These are phyloP conservation scores for Guyanaporus albipodus DNA, from an alignment of 768 basidiomycete genomes.

Conservation along the genomic window DNA sequence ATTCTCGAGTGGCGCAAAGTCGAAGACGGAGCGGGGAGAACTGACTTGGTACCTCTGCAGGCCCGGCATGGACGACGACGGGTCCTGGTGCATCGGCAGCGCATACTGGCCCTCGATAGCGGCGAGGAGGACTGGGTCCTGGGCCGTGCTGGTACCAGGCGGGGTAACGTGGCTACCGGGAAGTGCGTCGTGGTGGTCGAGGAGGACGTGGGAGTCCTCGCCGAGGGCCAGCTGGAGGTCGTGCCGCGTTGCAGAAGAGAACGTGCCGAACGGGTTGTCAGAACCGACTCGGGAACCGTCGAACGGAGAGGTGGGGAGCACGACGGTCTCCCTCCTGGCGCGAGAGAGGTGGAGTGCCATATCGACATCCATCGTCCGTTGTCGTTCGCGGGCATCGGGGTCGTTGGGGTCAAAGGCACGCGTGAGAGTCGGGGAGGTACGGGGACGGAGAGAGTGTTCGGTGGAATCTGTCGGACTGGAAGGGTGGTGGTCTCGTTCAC, in stretches of 20 bases:
- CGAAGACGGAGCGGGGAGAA: conserved; percentile 53
- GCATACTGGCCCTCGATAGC: conserved; percentile 15
- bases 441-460: conserved; percentile 39
- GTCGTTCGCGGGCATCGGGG: conserved; percentile 76
- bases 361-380: conserved; percentile 91
- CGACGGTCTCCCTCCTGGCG: conserved; percentile 61
- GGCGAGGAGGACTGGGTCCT: conserved; percentile 48
- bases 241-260: conserved; percentile 49
- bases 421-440: conserved; percentile 58
- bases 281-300: conserved; percentile 29
- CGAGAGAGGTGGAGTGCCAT: conserved; percentile 81
- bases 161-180: conserved; percentile 5
- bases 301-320: conserved; percentile 35
- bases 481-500: conserved; percentile 28
- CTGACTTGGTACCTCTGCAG: conserved; percentile 71
- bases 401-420: conserved; percentile 68
- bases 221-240: conserved; percentile 42
- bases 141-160: conserved; percentile 25
- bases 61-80: conserved; percentile 35
- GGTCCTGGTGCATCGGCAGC: conserved; percentile 28
- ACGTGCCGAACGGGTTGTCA: conserved; percentile 36
- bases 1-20: conserved; percentile 73
- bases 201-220: conserved; percentile 15
- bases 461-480: conserved; percentile 39
- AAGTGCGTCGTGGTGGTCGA: conserved; percentile 11